A percentile compares a stretch with the other conserved stretches of the same genome.
Evolutionary conservation across 805 yeast genomes (phyloP).

Genomic region (Candida xiaguanensis): DNA sequence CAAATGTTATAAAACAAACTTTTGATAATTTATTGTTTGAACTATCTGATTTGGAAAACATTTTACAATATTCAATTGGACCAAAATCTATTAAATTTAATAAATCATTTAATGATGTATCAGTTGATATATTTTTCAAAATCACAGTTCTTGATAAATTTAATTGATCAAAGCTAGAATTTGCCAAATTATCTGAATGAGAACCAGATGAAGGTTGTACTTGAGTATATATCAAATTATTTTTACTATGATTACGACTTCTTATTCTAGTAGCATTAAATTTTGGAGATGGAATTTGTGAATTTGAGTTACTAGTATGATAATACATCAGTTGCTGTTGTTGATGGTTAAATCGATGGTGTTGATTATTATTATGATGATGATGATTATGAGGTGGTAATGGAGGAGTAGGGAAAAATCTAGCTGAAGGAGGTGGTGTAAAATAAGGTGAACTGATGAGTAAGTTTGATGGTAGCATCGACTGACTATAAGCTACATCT

Average conservation of each 20-base stretch:
- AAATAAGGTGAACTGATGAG: constrained; percentile 59
- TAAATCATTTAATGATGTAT: constrained; percentile 27
- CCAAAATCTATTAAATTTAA: constrained; percentile 51
- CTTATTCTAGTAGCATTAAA: constrained; percentile 11
- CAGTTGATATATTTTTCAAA: constrained; percentile 24
- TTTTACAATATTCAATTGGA: constrained; percentile 57
- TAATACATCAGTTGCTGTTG: constrained; percentile 1
- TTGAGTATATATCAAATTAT: constrained; percentile 2
- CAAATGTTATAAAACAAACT: constrained; percentile 34
- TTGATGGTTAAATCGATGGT: constrained; percentile 12
- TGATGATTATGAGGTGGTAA: not conserved
- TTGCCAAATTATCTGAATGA: constrained; percentile 5
- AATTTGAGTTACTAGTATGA: not conserved
- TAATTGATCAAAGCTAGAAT: constrained; percentile 27
- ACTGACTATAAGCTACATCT: constrained; percentile 56
- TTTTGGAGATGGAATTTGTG: constrained; percentile 9
- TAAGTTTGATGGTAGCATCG: constrained; percentile 61
- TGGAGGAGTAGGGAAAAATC: constrained; percentile 3
- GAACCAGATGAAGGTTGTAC: constrained; percentile 7
- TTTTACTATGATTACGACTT: constrained; percentile 4
- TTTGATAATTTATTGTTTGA: constrained; percentile 12
- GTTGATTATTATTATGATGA: not conserved
- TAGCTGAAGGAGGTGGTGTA: constrained; percentile 27
- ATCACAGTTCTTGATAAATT: constrained; percentile 36
- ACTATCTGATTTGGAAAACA: constrained; percentile 25